A percentile compares a stretch with the other conserved stretches of the same genome.
These are phyloP conservation scores for Diutina mesorugosa DNA, from an alignment of 1,139 yeast genomes.

Conservation along the genomic window DNA sequence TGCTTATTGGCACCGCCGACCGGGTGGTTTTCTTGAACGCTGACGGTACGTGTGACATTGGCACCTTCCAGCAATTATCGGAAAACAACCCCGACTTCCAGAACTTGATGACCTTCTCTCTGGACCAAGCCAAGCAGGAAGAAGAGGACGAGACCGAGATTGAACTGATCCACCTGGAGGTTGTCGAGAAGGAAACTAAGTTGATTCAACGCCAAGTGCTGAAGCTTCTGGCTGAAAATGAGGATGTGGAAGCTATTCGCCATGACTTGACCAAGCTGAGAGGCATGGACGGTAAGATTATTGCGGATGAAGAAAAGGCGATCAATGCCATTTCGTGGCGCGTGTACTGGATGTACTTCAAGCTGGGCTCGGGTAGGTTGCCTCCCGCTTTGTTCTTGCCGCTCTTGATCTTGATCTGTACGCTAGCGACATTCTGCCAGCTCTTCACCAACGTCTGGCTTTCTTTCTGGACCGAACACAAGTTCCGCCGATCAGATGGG, in stretches of 20 bases:
- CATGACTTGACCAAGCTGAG: conserved; percentile 8
- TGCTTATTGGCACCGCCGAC: conserved; percentile 20
- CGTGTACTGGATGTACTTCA: conserved; percentile 35
- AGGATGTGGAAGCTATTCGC: conserved; percentile 9
- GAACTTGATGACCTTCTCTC: conserved; percentile 15
- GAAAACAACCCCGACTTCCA: conserved; percentile 19
- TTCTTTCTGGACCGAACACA: conserved; percentile 65
- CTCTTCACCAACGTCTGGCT: conserved; percentile 34
- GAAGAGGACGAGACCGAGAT: neutral
- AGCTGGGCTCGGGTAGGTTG: conserved; percentile 39
- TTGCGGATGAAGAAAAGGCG: conserved; percentile 27
- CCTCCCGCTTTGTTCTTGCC: neutral
- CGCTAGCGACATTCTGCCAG: neutral
- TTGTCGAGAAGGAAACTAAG: neutral
- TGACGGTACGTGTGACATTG: conserved; percentile 22
- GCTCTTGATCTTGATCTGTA: neutral
- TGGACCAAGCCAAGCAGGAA: neutral
- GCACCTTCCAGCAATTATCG: conserved; percentile 23
- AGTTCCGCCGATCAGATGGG: conserved; percentile 29
- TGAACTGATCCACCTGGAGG: neutral
- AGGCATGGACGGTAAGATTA: conserved; percentile 16
- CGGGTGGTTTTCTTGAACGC: conserved; percentile 20
- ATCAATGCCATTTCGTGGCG: conserved; percentile 26
- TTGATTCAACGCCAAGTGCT: conserved; percentile 1
- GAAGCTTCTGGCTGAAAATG: neutral